Conservation (phyloP, 2,329 filamentous ascomycete genomes). For the Amylocarpus encephaloides region DNA sequence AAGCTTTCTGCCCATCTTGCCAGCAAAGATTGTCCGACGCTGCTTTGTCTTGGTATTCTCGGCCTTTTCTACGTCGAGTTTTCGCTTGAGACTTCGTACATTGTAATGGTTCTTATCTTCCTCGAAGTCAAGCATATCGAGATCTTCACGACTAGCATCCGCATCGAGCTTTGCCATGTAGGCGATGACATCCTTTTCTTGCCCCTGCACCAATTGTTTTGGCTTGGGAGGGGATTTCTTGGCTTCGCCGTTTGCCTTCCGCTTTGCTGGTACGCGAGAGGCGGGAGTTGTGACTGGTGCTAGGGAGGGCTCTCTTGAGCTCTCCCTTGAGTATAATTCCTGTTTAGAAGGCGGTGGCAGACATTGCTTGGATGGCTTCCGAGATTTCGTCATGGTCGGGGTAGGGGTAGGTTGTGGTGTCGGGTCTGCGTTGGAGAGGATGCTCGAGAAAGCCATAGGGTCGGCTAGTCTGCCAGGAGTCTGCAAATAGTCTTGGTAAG, state of each 20-base stretch:
- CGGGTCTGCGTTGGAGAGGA: conserved; percentile 76
- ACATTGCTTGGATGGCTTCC: conserved; percentile 25
- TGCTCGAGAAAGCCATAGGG: conserved; percentile 94
- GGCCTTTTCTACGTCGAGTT: conserved; percentile 54
- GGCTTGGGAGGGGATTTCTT: conserved; percentile 47
- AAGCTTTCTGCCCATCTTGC: conserved; percentile 54
- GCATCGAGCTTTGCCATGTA: conserved; percentile 54
- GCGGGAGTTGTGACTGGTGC: conserved; percentile 38
- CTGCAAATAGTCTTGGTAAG: conserved; percentile 36
- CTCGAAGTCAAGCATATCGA: conserved; percentile 47
- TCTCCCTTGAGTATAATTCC: conserved; percentile 26
- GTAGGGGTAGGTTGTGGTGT: conserved; percentile 44
- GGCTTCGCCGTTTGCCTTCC: conserved; percentile 41
- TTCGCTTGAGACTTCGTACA: conserved; percentile 59
- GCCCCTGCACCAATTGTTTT: conserved; percentile 48
- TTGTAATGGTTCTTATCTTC: conserved; percentile 45
- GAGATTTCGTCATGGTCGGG: conserved; percentile 22
- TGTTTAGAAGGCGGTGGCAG: conserved; percentile 15
- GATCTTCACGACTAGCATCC: conserved; percentile 44
- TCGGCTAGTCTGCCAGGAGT: conserved; percentile 70
- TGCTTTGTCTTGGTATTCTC: conserved; percentile 62
- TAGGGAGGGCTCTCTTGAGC: conserved; percentile 42
- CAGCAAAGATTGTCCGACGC: conserved; percentile 54
- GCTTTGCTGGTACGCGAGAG: conserved; percentile 38
- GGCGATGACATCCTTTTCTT: conserved; percentile 64